Evolutionary conservation across 139 green algal species (phyloP), one percentile per base, ranked within the genome.

Genomic region (Chloropicon primus): DNA sequence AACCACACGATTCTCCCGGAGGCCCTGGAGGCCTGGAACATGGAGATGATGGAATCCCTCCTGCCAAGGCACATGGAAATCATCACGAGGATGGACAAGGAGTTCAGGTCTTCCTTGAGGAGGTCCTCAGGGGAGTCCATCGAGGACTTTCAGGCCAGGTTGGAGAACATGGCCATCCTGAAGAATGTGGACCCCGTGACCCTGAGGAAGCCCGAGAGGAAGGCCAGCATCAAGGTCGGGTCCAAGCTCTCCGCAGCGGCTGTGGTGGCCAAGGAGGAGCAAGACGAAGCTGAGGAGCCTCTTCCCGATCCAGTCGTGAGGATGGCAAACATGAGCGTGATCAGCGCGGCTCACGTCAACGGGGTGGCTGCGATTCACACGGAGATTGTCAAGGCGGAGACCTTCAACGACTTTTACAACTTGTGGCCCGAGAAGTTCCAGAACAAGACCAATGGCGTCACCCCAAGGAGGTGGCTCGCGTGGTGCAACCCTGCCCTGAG

Each of bases 361-460:
- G 95, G 95, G 21, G 94, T 98, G 54, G 94, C 94, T 0, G 90
- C 87, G 73, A 96, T 98, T 82, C 94, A 98, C 89, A 90, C 83
- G 1, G 91, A 97, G 76, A 96, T 98, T 81, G 94, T 98, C 82
- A 96, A 96, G 86, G 79, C 89, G n/a, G 87, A 91, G 74, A 87
- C 94, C 75, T 96, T 96, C 88, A 89, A 90, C 82, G 88, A 97
- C 76, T 97, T 97, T 81, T 91, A 92, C 75, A 88, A 94, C 74
- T 79, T 91, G 25, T 91, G 86, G 84, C 88, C 87, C 3, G 24
- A 90, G 41, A 96, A 96, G 88, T 98, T 98, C 89, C 94, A 98
- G 86, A 99, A 99, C 92, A 98, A 98, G 88, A 99, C 95, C 82
- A 99, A 99, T 84, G 95, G 94, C 82, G 95, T 99, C 62, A 99